These are phyloP conservation scores for Verticillium isaacii DNA, from an alignment of 2,329 filamentous ascomycete genomes.

Conservation along the genomic window DNA sequence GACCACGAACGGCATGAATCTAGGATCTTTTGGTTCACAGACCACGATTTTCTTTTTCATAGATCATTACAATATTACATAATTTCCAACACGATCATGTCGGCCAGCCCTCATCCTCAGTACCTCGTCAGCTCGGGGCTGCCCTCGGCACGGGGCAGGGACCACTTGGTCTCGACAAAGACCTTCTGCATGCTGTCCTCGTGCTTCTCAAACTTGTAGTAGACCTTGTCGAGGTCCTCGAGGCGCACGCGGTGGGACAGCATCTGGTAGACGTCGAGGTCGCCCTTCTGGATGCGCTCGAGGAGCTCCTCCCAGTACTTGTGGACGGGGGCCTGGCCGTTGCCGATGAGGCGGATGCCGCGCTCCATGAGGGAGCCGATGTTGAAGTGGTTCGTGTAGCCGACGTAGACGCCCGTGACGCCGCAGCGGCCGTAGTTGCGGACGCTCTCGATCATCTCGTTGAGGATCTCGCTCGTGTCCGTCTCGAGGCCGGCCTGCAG, in stretches of 20 bases:
- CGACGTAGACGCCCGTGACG: conserved; percentile 67
- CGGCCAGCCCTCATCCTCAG: conserved; percentile 6
- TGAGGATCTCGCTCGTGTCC: conserved; percentile 75
- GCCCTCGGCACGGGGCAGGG: conserved; percentile 37
- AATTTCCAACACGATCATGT: not conserved
- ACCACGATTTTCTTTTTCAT: not conserved
- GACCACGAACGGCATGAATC: not conserved
- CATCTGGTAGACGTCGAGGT: conserved; percentile 76
- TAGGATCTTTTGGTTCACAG: not conserved
- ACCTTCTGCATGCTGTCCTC: conserved; percentile 79
- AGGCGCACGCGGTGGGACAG: conserved; percentile 72
- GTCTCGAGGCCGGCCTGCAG: conserved; percentile 67
- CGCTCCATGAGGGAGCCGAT: conserved; percentile 82
- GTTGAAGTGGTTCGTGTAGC: conserved; percentile 75
- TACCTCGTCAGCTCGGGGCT: conserved; percentile 40
- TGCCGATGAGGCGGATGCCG: conserved; percentile 72
- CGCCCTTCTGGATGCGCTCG: conserved; percentile 57
- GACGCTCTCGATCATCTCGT: conserved; percentile 75
- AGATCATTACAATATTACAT: not conserved
- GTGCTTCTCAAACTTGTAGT: conserved; percentile 54
- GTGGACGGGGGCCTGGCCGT: conserved; percentile 68
- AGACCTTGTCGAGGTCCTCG: conserved; percentile 66
- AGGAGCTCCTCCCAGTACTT: conserved; percentile 81
- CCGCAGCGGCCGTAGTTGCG: conserved; percentile 69
- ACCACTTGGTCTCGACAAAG: conserved; percentile 58